Conservation (phyloP, 1,284 basidiomycete genomes). For the Sanghuangporus baumii region DNA sequence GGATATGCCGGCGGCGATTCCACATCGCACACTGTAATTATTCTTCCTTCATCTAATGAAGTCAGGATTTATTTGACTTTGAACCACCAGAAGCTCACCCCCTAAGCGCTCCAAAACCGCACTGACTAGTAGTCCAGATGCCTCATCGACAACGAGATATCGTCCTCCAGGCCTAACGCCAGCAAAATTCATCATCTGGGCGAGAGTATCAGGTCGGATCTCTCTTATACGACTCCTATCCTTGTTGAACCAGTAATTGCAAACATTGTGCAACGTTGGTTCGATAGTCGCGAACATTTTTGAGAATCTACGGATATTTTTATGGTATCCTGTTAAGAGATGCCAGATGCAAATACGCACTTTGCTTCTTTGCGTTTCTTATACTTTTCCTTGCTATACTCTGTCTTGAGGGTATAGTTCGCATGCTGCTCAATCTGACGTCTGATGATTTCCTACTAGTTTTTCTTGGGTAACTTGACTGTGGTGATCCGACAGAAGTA, state of each 20-base stretch:
- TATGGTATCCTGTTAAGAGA: neutral
- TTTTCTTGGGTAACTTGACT: conserved; percentile 16
- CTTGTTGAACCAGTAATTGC: conserved; percentile 84
- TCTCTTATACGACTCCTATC: conserved; percentile 79
- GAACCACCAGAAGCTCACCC: conserved; percentile 40
- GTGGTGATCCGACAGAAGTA: conserved; percentile 1
- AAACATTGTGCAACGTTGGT: conserved; percentile 84
- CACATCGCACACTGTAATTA: conserved; percentile 84
- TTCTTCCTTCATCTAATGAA: conserved; percentile 53
- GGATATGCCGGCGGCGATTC: conserved; percentile 94
- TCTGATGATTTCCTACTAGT: conserved; percentile 81
- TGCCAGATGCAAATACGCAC: conserved; percentile 38
- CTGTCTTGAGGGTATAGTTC: conserved; percentile 88
- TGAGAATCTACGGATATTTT: conserved; percentile 56
- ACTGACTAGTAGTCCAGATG: conserved; percentile 84
- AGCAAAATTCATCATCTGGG: conserved; percentile 81
- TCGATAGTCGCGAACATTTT: conserved; percentile 87
- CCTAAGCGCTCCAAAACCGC: conserved; percentile 84
- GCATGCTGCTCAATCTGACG: conserved; percentile 89
- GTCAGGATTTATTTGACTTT: neutral
- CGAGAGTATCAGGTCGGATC: conserved; percentile 83
- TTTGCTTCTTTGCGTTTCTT: conserved; percentile 93
- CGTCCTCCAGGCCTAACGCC: conserved; percentile 84
- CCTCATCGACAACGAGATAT: conserved; percentile 90
- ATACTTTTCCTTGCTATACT: conserved; percentile 97